Base-by-base conservation (phyloP, 225 moss, liverwort and hornwort genomes). In the Pleurozium schreberi region DNA sequence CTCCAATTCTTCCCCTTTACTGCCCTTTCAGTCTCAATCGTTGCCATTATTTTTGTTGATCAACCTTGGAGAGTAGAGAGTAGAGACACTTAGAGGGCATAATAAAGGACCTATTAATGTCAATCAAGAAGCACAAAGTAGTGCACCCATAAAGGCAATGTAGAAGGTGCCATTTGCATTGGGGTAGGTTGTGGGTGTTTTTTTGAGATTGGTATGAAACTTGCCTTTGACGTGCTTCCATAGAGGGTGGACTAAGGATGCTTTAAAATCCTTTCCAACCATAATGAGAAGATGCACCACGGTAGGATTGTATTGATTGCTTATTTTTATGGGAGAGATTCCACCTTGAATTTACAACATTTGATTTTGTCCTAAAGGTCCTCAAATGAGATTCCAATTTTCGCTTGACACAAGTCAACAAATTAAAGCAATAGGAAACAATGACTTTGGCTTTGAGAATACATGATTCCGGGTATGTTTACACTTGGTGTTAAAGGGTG, bases 191-290 rank as follows among this genome's bases (percentile, higher is more conserved):
- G 40, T 8, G 22, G 13, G n/a, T 25, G 4, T 8, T 23, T 40
- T 12, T 40, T 23, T 40, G 0, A 1, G 13, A 23, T 0, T 8
- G 0, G 40, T 1, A 4, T 0, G 1, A 0, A 0, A 69, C 12
- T 69, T 40, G 2, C 1, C 0, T 1, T 4, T 21, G 12, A 3
- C 4, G 4, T 68, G 12, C 4, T 1, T 40, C 23, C 0, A 8
- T 40, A 40, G n/a, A 40, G 7, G 6, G 38, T 0, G 1, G 3
- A 20, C 6, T 36, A 0, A 22, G 0, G 13, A 33, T n/a, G 4
- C 4, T 23, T n/a, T 40, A 7, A 40, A 23, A 11, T 0, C 2
- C 21, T 68, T 21, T 11, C 22, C 0, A 68, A 0, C 1, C n/a
- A 21, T n/a, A n/a, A 0, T 3, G 1, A 68, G 6, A 38, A 67